These are phyloP conservation scores for Tetrahymena elliotti DNA, from an alignment of 73 alveolate genomes.

Conservation along the genomic window DNA sequence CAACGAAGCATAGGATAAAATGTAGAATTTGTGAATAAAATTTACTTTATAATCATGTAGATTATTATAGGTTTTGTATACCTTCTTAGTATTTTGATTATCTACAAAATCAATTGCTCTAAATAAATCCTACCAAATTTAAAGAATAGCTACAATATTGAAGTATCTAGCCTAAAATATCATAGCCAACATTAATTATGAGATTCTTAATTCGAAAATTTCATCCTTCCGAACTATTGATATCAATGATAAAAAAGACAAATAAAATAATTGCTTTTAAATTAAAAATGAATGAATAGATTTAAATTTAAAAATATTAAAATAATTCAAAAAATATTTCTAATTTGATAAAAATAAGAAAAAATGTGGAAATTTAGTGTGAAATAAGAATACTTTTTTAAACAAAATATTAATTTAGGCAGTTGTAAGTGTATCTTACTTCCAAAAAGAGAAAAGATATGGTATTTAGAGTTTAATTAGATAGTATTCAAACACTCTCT, in stretches of 20 bases:
- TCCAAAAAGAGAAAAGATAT: neutral
- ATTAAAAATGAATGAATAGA: too few species aligned
- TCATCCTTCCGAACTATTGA: too few species aligned
- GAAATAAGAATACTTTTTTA: neutral
- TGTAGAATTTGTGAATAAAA: neutral
- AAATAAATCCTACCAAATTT: neutral
- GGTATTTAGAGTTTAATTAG: too few species aligned
- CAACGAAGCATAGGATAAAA: neutral
- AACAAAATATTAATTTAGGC: neutral
- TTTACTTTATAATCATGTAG: neutral
- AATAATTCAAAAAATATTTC: too few species aligned
- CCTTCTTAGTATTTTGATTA: neutral
- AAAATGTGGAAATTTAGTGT: neutral
- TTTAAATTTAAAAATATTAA: too few species aligned
- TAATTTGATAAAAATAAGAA: too few species aligned
- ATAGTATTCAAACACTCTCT: neutral
- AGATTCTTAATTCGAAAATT: too few species aligned
- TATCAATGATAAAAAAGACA: too few species aligned
- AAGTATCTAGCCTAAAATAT: neutral
- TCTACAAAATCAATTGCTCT: neutral
- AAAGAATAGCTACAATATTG: neutral
- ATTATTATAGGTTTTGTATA: neutral
- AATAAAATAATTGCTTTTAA: too few species aligned
- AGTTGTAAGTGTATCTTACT: neutral
- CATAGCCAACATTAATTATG: neutral